phyloP scores from a whole-genome alignment of 306 rosid species.

The Dalbergia oliveri region DNA sequence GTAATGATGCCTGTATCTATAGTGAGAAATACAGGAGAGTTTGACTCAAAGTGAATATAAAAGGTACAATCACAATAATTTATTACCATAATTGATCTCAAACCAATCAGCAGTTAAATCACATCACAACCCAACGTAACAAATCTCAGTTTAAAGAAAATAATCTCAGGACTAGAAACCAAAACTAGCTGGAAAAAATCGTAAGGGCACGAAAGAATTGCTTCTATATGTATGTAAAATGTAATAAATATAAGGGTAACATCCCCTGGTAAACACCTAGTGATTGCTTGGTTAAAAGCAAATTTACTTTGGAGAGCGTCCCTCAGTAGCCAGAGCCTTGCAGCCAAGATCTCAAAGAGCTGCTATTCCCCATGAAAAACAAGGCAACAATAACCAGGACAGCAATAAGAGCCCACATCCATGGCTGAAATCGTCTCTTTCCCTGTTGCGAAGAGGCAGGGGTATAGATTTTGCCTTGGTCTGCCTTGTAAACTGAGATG shows the following conservation, averaged over 20 bases:
- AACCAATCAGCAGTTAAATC: conserved; percentile 40
- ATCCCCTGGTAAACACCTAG: conserved; percentile 50
- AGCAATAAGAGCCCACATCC: conserved; percentile 73
- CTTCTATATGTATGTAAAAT: conserved; percentile 52
- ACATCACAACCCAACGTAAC: conserved; percentile 42
- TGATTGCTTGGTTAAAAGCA: conserved; percentile 46
- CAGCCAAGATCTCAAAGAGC: conserved; percentile 52
- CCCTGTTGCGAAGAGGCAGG: conserved; percentile 74
- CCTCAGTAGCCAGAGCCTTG: conserved; percentile 61
- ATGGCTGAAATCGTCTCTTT: conserved; percentile 78
- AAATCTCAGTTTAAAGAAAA: conserved; percentile 45
- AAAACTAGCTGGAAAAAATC: conserved; percentile 55
- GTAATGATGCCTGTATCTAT: no score
- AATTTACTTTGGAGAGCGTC: conserved; percentile 17
- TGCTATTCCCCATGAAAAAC: conserved; percentile 60
- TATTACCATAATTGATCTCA: conserved; percentile 50
- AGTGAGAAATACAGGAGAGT: no score
- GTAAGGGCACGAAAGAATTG: conserved; percentile 60
- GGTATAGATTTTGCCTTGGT: conserved; percentile 71
- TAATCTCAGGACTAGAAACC: conserved; percentile 38
- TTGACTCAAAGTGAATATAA: neutral
- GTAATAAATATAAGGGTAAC: conserved; percentile 57
- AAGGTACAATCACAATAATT: conserved; percentile 51
- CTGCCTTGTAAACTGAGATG: conserved; percentile 62
- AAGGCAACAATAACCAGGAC: conserved; percentile 53